Evolutionary conservation across 345 rosid genomes (phyloP).

Genomic region (Euphorbia pulcherrima): DNA sequence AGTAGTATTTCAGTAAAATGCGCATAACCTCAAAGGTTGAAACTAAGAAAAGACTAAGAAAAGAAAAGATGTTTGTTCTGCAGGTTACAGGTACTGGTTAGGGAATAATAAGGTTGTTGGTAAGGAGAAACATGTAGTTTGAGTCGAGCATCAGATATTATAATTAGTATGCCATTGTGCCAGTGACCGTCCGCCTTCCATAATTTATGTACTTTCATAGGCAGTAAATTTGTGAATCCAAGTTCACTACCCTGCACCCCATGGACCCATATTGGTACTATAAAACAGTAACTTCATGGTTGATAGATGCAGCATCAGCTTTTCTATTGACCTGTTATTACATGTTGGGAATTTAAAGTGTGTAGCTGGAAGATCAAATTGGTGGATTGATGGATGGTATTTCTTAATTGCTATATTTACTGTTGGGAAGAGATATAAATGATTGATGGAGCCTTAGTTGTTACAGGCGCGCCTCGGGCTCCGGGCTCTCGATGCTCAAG

Average conservation of each 20-base stretch:
- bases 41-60: not conserved
- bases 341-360: not conserved
- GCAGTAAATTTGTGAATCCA: not conserved
- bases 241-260: not conserved
- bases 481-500: too few species aligned
- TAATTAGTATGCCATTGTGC: not conserved
- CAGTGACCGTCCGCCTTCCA: too few species aligned
- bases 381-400: not conserved
- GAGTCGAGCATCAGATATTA: not conserved
- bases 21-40: not conserved
- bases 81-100: not conserved
- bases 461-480: too few species aligned
- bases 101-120: not conserved
- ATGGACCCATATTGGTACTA: not conserved
- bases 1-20: not conserved
- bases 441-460: not conserved
- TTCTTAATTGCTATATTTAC: not conserved
- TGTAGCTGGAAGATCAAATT: not conserved
- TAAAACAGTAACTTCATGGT: not conserved
- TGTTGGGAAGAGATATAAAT: not conserved
- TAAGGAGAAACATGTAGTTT: not conserved
- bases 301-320: not conserved
- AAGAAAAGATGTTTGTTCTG: not conserved
- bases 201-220: not conserved
- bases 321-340: not conserved